Evolutionary conservation across 192 early-diverging fungal species (phyloP), one percentile per base, ranked within the genome.

Genomic region (Dimargaris cristalligena): DNA sequence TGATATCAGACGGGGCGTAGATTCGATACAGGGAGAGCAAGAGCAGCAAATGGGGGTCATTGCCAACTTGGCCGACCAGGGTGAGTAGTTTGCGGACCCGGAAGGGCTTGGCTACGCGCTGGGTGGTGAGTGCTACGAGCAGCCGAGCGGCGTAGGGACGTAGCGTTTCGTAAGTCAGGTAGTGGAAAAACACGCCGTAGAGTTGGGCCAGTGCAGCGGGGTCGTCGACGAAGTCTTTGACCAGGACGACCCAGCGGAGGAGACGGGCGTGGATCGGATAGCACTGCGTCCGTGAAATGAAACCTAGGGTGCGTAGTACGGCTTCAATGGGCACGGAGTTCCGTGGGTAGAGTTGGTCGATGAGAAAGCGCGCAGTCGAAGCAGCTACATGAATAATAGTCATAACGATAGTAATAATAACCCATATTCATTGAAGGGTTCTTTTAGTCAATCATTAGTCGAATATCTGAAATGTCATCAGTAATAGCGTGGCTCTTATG

Each of bases 131-230:
- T 20, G 65, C 69, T 35, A 74, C 75, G 16, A 78, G 62, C 3
- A 81, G 59, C 44, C 76, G 76, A 38, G 73, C 76, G 0, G 75
- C 33, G 4, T 60, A 48, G 2, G 72, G 62, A 38, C 79, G 75
- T 68, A 34, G 35, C 29, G 62, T 78, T 16, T 70, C 71, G 52
- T 65, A 69, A 8, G 60, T 46, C 1, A 78, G 55, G 56, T 75
- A 78, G 57, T 78, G 74, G 46, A 81, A 77, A 1, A 70, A 58
- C 23, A 78, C 75, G 25, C 70, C 70, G 52, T 81, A 81, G 10
- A 76, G 60, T 13, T 65, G 65, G 2, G 60, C 52, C 2, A 78
- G 52, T 62, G 69, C 62, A 28, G 66, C 63, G 41, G 61, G 67
- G 52, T 67, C 65, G 13, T 74, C 74, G 38, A 81, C 58, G 11